Percentiles rank a stretch among this genome's conserved stretches.
Conservation (phyloP, 2,329 filamentous ascomycete genomes). For the Mollisiaceae sp. region DNA sequence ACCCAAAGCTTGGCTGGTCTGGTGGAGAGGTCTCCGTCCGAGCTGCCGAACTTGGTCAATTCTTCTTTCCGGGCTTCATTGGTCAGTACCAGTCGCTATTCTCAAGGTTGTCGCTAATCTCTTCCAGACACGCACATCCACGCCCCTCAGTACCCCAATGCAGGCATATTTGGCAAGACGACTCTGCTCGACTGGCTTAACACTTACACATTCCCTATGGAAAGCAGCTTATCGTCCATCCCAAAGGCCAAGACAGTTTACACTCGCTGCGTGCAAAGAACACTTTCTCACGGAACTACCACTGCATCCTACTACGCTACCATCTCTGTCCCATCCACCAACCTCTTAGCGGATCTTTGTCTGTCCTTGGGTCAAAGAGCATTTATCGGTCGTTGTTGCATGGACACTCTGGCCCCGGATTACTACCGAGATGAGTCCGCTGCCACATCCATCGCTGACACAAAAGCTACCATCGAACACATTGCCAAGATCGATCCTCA, state of each 20-base stretch:
- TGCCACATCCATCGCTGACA: slow-evolving; percentile 60
- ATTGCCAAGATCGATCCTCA: slow-evolving; percentile 69
- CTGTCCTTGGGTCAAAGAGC: slow-evolving; percentile 82
- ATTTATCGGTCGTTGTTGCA: slow-evolving; percentile 92
- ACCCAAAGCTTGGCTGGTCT: slow-evolving; percentile 44
- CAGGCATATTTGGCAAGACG: slow-evolving; percentile 89
- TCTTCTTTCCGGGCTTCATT: slow-evolving; percentile 86
- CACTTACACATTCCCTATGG: slow-evolving; percentile 93
- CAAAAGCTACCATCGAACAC: slow-evolving; percentile 66
- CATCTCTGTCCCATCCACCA: slow-evolving; percentile 84
- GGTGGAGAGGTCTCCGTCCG: slow-evolving; percentile 32
- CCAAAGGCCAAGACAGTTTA: slow-evolving; percentile 74
- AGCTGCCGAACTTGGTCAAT: slow-evolving; percentile 56
- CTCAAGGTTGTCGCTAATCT: slow-evolving; percentile 32
- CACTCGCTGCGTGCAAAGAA: slow-evolving; percentile 76
- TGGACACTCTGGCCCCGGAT: slow-evolving; percentile 79
- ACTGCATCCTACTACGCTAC: slow-evolving; percentile 96
- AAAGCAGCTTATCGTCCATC: slow-evolving; percentile 72
- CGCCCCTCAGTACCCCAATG: slow-evolving; percentile 92
- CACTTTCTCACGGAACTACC: slow-evolving; percentile 88
- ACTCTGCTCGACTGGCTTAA: slow-evolving; percentile 94
- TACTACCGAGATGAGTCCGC: slow-evolving; percentile 80
- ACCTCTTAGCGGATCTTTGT: slow-evolving; percentile 85
- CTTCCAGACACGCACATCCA: slow-evolving; percentile 88
- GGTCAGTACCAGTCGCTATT: slow-evolving; percentile 50